Evolutionary conservation across 805 yeast genomes (phyloP), one percentile per base, ranked within the genome.

Genomic region (Kodamaea hsintzibuensis): DNA sequence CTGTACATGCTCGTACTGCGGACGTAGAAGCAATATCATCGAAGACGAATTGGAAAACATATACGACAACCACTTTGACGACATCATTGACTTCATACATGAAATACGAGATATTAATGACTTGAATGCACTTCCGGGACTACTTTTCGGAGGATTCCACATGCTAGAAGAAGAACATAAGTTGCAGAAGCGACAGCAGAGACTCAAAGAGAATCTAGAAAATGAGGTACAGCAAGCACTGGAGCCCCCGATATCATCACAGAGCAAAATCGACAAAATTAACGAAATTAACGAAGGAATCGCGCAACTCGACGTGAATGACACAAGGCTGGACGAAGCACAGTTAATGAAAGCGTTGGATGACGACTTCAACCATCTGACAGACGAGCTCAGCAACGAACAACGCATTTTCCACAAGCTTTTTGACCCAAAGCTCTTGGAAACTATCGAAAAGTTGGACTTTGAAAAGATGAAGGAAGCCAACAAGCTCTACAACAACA

Each of bases 1-100:
- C 40, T 91, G 97, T 66, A 79, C 82, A 54, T 92, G 97, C 66
- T 73, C 84, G 3, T 83, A 83, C 16, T 92, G 97, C 71, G 93
- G 92, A 1, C 80, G 89, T 46, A 85, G 88, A 60, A 83, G 86
- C 62, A 69, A 75, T 49, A 83, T 89, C 13, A 81, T 90, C 57
- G 95, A 88, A 63, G 84, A 82, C 60, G 96, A 89, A 65, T 77
- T 91, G 62, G 91, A 85, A 61, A 81, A 81, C 52, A 80, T 89
- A 6, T 90, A 88, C 64, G 86, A 86, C 57, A 82, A 83, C 14
- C 84, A 86, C 62, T 85, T 84, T 57, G 84, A 81, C 39, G 82
- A 64, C 50, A 73, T 65, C 52, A 70, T 57, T n/a, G 72, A 69
- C 39, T 68, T 68, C 51, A 65, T 73, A 6, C 79, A 75, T 50